Conservation (phyloP, 139 green algal species). For the Yamagishiella unicocca region DNA sequence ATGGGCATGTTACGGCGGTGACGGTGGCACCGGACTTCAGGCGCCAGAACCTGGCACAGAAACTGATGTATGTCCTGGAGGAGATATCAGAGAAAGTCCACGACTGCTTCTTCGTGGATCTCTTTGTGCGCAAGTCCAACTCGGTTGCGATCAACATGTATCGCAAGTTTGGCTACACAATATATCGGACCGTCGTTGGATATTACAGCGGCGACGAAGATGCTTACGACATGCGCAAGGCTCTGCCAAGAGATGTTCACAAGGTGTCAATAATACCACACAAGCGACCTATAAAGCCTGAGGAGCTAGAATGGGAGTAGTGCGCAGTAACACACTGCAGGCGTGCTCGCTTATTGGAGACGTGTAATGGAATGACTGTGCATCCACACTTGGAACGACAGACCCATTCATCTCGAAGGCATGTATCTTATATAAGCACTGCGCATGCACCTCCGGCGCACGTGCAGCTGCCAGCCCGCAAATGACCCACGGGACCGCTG, state of each 20-base stretch:
- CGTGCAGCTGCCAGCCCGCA: too few species aligned
- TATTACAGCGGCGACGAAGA: slow-evolving; percentile 97
- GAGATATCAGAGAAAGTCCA: slow-evolving; percentile 85
- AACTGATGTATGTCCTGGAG: slow-evolving; percentile 94
- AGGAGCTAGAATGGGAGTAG: slow-evolving; percentile 92
- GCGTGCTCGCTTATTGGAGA: too few species aligned
- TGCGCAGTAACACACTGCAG: too few species aligned
- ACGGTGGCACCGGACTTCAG: slow-evolving; percentile 93
- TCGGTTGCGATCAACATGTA: slow-evolving; percentile 96
- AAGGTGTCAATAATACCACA: slow-evolving; percentile 87
- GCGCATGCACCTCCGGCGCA: too few species aligned
- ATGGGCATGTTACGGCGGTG: slow-evolving; percentile 98
- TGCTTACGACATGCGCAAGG: slow-evolving; percentile 98
- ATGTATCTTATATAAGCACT: too few species aligned
- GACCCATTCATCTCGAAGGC: too few species aligned
- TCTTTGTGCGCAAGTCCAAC: slow-evolving; percentile 98
- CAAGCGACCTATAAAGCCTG: slow-evolving; percentile 73
- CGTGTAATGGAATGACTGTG: too few species aligned
- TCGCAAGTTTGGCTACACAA: slow-evolving; percentile 92
- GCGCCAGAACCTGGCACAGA: slow-evolving; percentile 85
- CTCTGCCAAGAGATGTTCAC: slow-evolving; percentile 90
- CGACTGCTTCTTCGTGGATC: slow-evolving; percentile 97
- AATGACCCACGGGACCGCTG: too few species aligned
- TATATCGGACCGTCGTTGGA: slow-evolving; percentile 88
- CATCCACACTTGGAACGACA: too few species aligned